Evolutionary conservation across 192 early-diverging fungal species (phyloP).

Genomic region (Thamnidium elegans): DNA sequence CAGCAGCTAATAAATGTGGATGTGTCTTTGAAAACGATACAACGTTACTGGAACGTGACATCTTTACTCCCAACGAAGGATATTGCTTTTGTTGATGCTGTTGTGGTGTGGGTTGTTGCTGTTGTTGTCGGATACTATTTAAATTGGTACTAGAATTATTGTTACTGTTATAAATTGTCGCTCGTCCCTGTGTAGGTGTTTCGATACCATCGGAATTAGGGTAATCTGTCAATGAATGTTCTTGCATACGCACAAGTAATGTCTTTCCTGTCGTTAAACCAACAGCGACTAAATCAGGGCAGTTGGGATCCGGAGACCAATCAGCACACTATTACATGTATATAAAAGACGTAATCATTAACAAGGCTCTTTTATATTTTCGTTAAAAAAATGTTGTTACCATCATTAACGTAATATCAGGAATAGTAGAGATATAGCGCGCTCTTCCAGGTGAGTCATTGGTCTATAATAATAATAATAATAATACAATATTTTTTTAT

Average conservation of each 20-base stretch:
- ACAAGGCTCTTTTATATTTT: background rate
- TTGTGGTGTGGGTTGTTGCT: constrained; percentile 13
- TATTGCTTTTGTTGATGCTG: constrained; percentile 30
- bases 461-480: constrained; percentile 3
- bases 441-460: constrained; percentile 19
- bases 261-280: constrained; percentile 58
- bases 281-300: constrained; percentile 55
- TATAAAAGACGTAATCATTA: constrained; percentile 1
- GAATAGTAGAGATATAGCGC: constrained; percentile 21
- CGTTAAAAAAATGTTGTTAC: constrained; percentile 6
- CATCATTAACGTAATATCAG: constrained; percentile 36
- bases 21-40: constrained; percentile 68
- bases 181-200: constrained; percentile 17
- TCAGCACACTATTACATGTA: constrained; percentile 64
- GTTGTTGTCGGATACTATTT: background rate
- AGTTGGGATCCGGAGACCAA: constrained; percentile 62
- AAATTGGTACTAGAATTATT: background rate
- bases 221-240: constrained; percentile 19
- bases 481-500: constrained; percentile 10
- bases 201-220: constrained; percentile 10
- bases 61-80: constrained; percentile 43
- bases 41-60: constrained; percentile 66
- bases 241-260: constrained; percentile 51
- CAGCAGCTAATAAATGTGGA: constrained; percentile 59
- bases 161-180: constrained; percentile 6